Conservation (phyloP, 768 basidiomycete species). For the Lentinula edodes region DNA sequence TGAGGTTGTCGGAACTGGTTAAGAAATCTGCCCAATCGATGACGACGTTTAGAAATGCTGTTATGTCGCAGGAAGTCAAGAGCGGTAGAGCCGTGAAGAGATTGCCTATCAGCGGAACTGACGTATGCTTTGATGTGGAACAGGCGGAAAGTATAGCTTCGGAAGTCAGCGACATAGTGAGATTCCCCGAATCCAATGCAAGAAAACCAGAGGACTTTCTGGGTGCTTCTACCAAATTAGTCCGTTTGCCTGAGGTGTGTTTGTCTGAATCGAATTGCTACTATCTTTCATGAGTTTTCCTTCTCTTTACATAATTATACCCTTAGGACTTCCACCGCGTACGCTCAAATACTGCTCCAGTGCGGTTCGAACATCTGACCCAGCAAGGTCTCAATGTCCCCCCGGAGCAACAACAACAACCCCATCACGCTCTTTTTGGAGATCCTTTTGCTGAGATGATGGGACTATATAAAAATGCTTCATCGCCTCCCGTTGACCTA, state of each 20-base stretch:
- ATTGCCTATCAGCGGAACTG: background rate
- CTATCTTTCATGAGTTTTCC: background rate
- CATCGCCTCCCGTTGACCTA: background rate
- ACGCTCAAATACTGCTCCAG: background rate
- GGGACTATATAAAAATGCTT: background rate
- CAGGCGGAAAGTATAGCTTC: background rate
- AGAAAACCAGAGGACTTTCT: slow-evolving; percentile 16
- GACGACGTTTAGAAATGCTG: slow-evolving; percentile 8
- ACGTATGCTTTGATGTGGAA: background rate
- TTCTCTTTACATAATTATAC: background rate
- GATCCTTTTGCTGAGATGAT: slow-evolving; percentile 5
- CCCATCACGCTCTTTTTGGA: background rate
- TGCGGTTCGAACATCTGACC: background rate
- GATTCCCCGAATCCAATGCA: slow-evolving; percentile 14
- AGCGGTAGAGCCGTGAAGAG: background rate
- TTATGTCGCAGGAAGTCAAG: background rate
- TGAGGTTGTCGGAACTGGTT: slow-evolving; percentile 11
- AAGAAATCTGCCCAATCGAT: slow-evolving; percentile 11
- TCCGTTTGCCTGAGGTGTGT: slow-evolving; percentile 10
- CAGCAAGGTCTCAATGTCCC: background rate
- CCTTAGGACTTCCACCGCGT: background rate
- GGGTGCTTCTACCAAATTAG: slow-evolving; percentile 17
- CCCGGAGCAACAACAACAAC: background rate
- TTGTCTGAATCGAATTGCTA: too few relatives aligned
- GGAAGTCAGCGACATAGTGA: background rate